Conservation (phyloP, 108 stramenopile genomes). For the Cyclotella cryptica region DNA sequence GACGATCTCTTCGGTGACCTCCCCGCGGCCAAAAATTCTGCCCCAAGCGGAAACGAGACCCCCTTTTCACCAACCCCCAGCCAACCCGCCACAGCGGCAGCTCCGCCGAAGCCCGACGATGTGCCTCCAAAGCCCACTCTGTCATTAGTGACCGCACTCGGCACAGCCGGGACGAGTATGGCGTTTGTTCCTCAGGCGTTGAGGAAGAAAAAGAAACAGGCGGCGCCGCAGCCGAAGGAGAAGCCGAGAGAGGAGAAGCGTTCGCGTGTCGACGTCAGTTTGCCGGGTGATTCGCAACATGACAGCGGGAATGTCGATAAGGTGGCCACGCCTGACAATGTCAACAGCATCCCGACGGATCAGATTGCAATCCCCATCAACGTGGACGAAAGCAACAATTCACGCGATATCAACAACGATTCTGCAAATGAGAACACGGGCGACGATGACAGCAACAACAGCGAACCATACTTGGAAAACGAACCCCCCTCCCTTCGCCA, state of each 20-base stretch:
- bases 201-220: slow-evolving; percentile 40
- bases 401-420: neutral
- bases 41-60: neutral
- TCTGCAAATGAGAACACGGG: slow-evolving; percentile 20
- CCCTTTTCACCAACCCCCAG: neutral
- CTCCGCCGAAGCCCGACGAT: neutral
- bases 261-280: neutral
- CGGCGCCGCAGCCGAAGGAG: neutral
- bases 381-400: neutral
- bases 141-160: slow-evolving; percentile 60
- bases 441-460: neutral
- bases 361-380: too few species aligned
- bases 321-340: neutral
- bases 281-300: neutral
- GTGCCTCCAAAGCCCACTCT: slow-evolving; percentile 9
- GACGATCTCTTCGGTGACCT: slow-evolving; percentile 47
- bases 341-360: too few species aligned
- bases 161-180: slow-evolving; percentile 76
- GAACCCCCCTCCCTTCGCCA: slow-evolving; percentile 52
- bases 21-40: slow-evolving; percentile 33
- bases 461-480: slow-evolving; percentile 42
- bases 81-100: slow-evolving; percentile 4
- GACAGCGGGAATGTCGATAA: neutral
- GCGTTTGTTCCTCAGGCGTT: slow-evolving; percentile 52
- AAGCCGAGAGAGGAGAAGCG: neutral